A percentile compares a stretch with the other conserved stretches of the same genome.
Evolutionary conservation across 805 yeast genomes (phyloP).

Genomic region (Sugiyamaella americana): DNA sequence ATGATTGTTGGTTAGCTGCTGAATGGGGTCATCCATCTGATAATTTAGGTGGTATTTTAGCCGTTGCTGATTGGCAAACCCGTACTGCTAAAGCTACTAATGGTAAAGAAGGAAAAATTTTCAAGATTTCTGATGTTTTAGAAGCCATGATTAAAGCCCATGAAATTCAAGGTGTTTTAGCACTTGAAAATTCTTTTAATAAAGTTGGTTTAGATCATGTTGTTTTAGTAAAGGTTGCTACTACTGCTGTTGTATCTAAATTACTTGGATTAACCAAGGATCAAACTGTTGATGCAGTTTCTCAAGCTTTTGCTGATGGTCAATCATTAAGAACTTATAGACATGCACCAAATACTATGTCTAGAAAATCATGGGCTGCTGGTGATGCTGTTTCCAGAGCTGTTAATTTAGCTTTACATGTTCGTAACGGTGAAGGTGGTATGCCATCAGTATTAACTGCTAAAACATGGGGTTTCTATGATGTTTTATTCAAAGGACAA

Average conservation of each 20-base stretch:
- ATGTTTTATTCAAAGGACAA: constrained; percentile 50
- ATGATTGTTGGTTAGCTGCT: constrained; percentile 64
- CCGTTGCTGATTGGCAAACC: constrained; percentile 52
- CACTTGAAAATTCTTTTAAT: constrained; percentile 56
- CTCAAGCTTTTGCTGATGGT: constrained; percentile 59
- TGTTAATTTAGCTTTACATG: constrained; percentile 48
- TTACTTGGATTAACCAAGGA: constrained; percentile 45
- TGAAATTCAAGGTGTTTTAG: constrained; percentile 55
- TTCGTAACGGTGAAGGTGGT: constrained; percentile 48
- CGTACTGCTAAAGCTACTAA: constrained; percentile 39
- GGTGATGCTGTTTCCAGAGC: constrained; percentile 59
- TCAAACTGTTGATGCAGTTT: constrained; percentile 49
- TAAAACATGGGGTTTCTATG: constrained; percentile 58
- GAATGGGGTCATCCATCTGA: constrained; percentile 68
- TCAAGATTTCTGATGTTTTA: constrained; percentile 45
- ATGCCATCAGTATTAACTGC: constrained; percentile 55
- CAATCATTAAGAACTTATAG: constrained; percentile 54
- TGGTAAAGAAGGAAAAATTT: constrained; percentile 36
- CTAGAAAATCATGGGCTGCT: constrained; percentile 63
- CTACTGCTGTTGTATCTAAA: constrained; percentile 53
- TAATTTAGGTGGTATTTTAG: constrained; percentile 52
- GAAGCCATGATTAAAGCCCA: constrained; percentile 59
- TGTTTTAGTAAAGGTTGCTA: constrained; percentile 51
- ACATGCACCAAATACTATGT: constrained; percentile 59
- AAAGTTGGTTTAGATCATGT: constrained; percentile 57